Evolutionary conservation across 345 rosid species (phyloP), one percentile per base, ranked within the genome.

Genomic region (Acer negundo): DNA sequence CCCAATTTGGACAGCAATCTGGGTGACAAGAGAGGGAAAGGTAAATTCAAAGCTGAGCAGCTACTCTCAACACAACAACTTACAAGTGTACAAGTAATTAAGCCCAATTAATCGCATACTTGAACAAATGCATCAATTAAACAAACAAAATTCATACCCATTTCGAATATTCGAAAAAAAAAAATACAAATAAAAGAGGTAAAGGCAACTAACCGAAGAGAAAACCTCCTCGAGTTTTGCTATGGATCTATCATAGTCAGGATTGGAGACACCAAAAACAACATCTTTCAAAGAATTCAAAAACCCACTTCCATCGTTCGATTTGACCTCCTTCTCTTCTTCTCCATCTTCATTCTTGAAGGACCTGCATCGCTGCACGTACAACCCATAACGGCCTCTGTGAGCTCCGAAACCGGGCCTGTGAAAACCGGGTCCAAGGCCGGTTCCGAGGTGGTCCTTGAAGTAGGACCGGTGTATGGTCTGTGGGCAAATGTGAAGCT

Each of bases 1-100:
- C 77, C 93, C 99, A 72, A 93, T 84, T 83, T 92, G 99, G 58
- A 92, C 61, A 70, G 96, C 98, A 80, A 88, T 81, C 99, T 95
- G 84, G 69, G 22, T 42, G 76, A 51, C 59, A 35, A 6, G 9
- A 7, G 24, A 23, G 67, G 40, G 11, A 69, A 12, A 20, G 19
- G 40, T 20, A 40, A 13, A 71, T 3, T 35, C 16, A 56, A 72
- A 5, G 24, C 17, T 53, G 15, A n/a, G 46, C 22, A 49, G 61
- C 15, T 35, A 35, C 38, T 35, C 6, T 35, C 38, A 35, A 35
- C 38, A 35, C 38, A 35, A 35, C 62, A 73, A 40, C 22, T 59
- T 59, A 53, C 44, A 44, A 62, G 56, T 22, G 0, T 23, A 64
- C 70, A 49, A 1, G 22, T 11, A 42, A 42, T 42, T 42, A 62